Percentiles rank a stretch among this genome's conserved stretches.
Evolutionary conservation across 306 rosid genomes (phyloP).

Genomic region (Fagus sylvatica): DNA sequence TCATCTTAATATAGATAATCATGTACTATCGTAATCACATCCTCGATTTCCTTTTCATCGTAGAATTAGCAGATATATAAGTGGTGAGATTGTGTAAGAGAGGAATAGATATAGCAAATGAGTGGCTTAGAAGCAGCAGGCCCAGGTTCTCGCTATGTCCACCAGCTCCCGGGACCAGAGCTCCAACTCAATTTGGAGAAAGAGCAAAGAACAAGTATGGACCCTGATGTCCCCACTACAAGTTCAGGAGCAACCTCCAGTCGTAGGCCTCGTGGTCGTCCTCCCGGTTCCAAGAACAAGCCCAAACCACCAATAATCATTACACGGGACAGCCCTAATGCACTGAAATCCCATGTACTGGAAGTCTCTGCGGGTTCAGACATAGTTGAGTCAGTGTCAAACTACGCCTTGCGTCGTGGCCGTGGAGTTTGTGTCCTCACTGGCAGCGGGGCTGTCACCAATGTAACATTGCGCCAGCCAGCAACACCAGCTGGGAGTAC

Average conservation of each 20-base stretch:
- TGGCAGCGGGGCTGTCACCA: constrained; percentile 34
- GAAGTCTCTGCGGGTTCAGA: constrained; percentile 38
- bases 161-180: constrained; percentile 36
- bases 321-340: constrained; percentile 36
- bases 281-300: constrained; percentile 40
- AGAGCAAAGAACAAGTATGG: constrained; percentile 13
- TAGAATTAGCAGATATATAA: not conserved
- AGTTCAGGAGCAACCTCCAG: constrained; percentile 23
- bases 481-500: constrained; percentile 10
- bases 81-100: not conserved
- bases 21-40: not conserved
- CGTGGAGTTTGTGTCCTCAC: constrained; percentile 39
- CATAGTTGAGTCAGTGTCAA: constrained; percentile 29
- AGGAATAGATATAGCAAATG: constrained; percentile 11
- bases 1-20: not conserved
- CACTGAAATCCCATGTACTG: constrained; percentile 36
- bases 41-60: not conserved
- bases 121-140: constrained; percentile 25
- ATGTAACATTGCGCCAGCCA: constrained; percentile 41
- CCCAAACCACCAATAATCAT: constrained; percentile 33
- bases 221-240: constrained; percentile 19
- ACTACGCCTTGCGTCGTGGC: constrained; percentile 34
- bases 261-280: constrained; percentile 35
- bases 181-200: constrained; percentile 25
- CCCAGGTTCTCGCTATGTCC: constrained; percentile 20